Evolutionary conservation across 2,329 filamentous ascomycete species (phyloP), one percentile per base, ranked within the genome.

Genomic region (Fusarium armeniacum): DNA sequence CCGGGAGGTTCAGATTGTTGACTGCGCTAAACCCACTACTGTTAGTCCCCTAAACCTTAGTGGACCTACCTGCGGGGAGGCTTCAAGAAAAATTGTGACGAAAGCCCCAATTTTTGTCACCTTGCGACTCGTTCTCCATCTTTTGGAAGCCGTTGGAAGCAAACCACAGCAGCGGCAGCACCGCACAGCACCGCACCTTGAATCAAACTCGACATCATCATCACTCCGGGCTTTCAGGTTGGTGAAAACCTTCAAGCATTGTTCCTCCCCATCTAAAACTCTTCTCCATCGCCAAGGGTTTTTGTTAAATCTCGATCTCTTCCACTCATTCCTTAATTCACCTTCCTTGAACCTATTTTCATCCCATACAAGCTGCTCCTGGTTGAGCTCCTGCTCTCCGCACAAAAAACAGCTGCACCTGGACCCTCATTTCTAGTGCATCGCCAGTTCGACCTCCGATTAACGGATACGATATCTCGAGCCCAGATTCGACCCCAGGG

Each of bases 1-100:
- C 24, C 49, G 24, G 24, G 49, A 41, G 12, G 26, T 38, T 44
- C 15, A 43, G 24, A 51, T 50, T 58, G 64, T 55, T 44, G 43
- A 43, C 46, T 16, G 35, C 69, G 52, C 68, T 69, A 69, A 65
- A 32, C 68, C 59, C 56, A 59, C 53, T 72, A 50, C 41, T 40
- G 58, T 58, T 50, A 59, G 32, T 36, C 45, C 47, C 47, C 55
- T 67, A 56, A 62, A 62, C 41, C 46, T 64, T 70, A 72, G 71
- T 62, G 65, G 58, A 69, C 28, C 46, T 62, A 53, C 60, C 44
- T 66, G 72, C 71, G 72, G 72, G 70, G 71, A 65, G 64, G 58
- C 70, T 70, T 74, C 49, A 71, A 74, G 70, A 75, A 74, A 77
- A 76, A 75, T 73, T 76, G 75, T 75, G 75, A 76, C 74, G 75